These are phyloP conservation scores for Phytophthora hibernalis DNA, from an alignment of 352 stramenopile genomes.

Conservation along the genomic window DNA sequence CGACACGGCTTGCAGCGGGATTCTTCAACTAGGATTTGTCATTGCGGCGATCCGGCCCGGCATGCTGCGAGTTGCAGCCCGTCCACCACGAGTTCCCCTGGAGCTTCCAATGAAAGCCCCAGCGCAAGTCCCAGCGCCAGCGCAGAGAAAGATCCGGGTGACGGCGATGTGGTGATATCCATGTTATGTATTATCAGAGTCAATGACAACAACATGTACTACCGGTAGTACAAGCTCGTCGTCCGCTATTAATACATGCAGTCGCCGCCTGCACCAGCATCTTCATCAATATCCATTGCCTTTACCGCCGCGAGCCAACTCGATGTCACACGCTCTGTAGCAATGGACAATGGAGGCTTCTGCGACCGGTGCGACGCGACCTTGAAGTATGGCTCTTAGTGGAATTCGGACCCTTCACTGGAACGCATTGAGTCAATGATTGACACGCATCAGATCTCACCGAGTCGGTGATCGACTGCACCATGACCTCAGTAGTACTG, in stretches of 20 bases:
- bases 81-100: no score
- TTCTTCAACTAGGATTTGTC: constrained; percentile 11
- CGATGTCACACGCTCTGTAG: constrained; percentile 8
- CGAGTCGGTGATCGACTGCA: no score
- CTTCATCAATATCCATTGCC: no score
- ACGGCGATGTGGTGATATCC: neutral
- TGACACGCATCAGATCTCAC: no score
- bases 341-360: constrained; percentile 3
- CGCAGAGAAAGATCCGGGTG: constrained; percentile 3
- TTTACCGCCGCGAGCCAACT: neutral
- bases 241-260: no score
- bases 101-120: no score
- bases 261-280: no score
- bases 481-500: neutral
- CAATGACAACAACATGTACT: neutral
- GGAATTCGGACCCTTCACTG: neutral
- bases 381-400: constrained; percentile 1
- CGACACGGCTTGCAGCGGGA: neutral
- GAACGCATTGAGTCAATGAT: no score
- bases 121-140: no score
- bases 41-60: neutral
- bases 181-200: constrained; percentile 16
- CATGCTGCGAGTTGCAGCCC: no score
- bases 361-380: neutral
- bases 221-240: no score